A percentile compares a stretch with the other conserved stretches of the same genome.
phyloP scores from a whole-genome alignment of 2,329 filamentous ascomycete genomes.

The Penicillium sclerotigenum region DNA sequence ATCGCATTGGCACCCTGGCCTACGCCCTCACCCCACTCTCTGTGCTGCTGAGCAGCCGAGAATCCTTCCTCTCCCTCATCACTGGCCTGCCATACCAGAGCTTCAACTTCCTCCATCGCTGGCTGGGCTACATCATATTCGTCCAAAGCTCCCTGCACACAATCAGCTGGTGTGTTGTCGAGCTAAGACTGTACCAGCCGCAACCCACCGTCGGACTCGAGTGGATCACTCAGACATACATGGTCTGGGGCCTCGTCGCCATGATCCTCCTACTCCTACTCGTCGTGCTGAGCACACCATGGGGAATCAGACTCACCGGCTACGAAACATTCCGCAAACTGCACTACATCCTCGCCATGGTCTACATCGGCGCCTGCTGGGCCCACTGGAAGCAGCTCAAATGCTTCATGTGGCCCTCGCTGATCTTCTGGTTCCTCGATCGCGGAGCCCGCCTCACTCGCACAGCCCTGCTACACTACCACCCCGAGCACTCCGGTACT shows the following conservation, averaged over 20 bases:
- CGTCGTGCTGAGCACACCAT: constrained; percentile 57
- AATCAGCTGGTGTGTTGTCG: constrained; percentile 66
- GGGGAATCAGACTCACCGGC: constrained; percentile 63
- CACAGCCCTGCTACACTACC: constrained; percentile 56
- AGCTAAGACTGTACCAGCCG: constrained; percentile 66
- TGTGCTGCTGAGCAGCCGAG: constrained; percentile 63
- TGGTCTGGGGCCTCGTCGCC: constrained; percentile 70
- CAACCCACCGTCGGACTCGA: constrained; percentile 58
- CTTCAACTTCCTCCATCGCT: constrained; percentile 75
- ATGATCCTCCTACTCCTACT: constrained; percentile 62
- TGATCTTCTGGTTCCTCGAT: constrained; percentile 65
- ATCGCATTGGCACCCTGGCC: constrained; percentile 67
- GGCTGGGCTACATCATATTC: constrained; percentile 71
- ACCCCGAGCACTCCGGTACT: constrained; percentile 8
- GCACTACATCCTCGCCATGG: constrained; percentile 68
- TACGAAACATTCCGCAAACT: constrained; percentile 76
- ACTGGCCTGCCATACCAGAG: constrained; percentile 73
- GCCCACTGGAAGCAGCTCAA: constrained; percentile 68
- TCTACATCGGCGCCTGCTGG: constrained; percentile 74
- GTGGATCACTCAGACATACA: constrained; percentile 64
- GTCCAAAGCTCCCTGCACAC: constrained; percentile 67
- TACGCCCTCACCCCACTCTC: constrained; percentile 72
- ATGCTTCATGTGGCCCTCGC: constrained; percentile 65
- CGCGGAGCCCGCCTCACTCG: constrained; percentile 58
- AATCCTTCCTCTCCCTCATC: constrained; percentile 65